A percentile compares a stretch with the other conserved stretches of the same genome.
Conservation (phyloP, 1,139 yeast genomes). For the Pichia sp. region DNA sequence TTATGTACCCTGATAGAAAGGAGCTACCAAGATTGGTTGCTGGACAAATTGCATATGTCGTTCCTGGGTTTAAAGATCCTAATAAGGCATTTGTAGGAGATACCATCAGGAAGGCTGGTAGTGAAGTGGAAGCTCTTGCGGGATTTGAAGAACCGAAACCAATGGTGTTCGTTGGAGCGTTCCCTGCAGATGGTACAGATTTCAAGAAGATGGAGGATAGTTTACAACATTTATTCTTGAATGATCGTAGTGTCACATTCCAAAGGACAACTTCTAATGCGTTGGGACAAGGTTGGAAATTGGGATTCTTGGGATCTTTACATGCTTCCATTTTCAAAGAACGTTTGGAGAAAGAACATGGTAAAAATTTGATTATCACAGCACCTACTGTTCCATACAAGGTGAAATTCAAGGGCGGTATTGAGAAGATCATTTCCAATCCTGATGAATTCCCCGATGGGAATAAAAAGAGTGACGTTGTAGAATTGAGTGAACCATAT, state of each 20-base stretch:
- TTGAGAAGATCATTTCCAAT: slow-evolving; percentile 62
- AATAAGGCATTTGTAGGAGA: slow-evolving; percentile 89
- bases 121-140: slow-evolving; percentile 69
- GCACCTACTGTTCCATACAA: slow-evolving; percentile 96
- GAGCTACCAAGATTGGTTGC: slow-evolving; percentile 60
- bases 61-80: slow-evolving; percentile 89
- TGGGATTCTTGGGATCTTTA: slow-evolving; percentile 88
- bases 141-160: slow-evolving; percentile 97
- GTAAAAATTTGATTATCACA: slow-evolving; percentile 85
- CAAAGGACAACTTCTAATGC: slow-evolving; percentile 93
- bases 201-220: slow-evolving; percentile 87
- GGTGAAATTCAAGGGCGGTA: slow-evolving; percentile 57
- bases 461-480: slow-evolving; percentile 38
- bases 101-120: slow-evolving; percentile 69
- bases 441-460: slow-evolving; percentile 89
- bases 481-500: slow-evolving; percentile 71
- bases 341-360: slow-evolving; percentile 86
- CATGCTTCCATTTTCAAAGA: slow-evolving; percentile 96
- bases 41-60: slow-evolving; percentile 92
- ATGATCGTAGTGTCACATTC: slow-evolving; percentile 85
- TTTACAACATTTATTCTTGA: slow-evolving; percentile 77
- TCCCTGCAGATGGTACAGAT: slow-evolving; percentile 92
- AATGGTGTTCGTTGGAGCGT: slow-evolving; percentile 98
- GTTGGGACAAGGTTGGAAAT: slow-evolving; percentile 94
- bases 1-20: slow-evolving; percentile 85